Base-by-base conservation (phyloP, 2,329 filamentous ascomycete genomes). In the Penicillium sumatraense region DNA sequence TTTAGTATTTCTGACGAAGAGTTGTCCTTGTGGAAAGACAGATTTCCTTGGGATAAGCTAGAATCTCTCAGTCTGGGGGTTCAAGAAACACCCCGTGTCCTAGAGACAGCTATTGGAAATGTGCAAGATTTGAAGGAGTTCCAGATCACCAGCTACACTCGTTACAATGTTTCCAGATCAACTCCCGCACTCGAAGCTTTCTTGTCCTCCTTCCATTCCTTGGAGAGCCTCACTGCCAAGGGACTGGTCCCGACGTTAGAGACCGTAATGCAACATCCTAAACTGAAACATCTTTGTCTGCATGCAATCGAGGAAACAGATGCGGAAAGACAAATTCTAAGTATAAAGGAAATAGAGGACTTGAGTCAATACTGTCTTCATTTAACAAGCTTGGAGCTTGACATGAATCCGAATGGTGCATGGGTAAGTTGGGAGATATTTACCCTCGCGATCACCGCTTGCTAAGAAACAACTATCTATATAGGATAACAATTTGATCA, bases 141-240 rank as follows among this genome's bases (percentile, higher is more conserved):
- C 16, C n/a, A 29, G 6, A 41, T 56, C 11, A 49, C 44, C 33
- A 46, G 21, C 8, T 45, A 53, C 40, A 24, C 20, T 13, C 20
- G 38, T 13, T n/a, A 24, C 11, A 42, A 10, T 24, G 16, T 7
- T 10, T 20, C 20, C 5, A 44, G 11, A 2, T 44, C 40, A 5
- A 35, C 16, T 7, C 11, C 33, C 42, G 21, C 26, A 20, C 48
- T 55, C 23, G 48, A 55, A 8, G 10, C 14, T 1, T 55, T 55
- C 18, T 51, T 55, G 35, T 26, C 16, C n/a, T 55, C 53, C 7
- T 51, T 51, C 29, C 5, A 42, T 42, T 47, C 47, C 7, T 20
- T 55, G 18, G 53, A 51, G 46, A 47, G 21, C 10, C 35, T 55
- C 11, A 51, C 18, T 29, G 48, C 41, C 8, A 55, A 55, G 27